Base-by-base conservation (phyloP, 768 basidiomycete genomes). In the Amanita pseudoporphyria region DNA sequence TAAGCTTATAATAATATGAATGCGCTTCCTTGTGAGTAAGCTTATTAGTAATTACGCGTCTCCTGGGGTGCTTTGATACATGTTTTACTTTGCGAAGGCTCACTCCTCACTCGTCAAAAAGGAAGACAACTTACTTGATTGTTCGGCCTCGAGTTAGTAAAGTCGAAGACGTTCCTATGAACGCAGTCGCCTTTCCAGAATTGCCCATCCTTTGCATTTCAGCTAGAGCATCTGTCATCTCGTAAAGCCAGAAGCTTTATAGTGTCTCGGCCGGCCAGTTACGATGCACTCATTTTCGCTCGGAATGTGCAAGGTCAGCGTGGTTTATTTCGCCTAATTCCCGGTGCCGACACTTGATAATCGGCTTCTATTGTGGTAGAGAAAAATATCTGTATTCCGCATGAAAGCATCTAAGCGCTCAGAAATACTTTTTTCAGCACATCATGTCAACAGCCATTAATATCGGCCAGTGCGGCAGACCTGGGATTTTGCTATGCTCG, bases 361-460 rank as follows among this genome's bases (percentile, higher is more conserved):
- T 21, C 14, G 21, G 12, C 24, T 31, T 32, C 22, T 28, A 6
- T 32, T 49, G 12, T 19, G 26, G 16, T 36, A 22, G 7, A 24
- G 7, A 16, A 16, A 16, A 22, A 22, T 19, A 24, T 16, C 9
- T 42, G 24, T 9, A n/a, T 28, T 43, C 1, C 9, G 18, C 36
- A n/a, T 28, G 47, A 40, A 40, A 16, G n/a, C 26, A 14, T 47
- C 37, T 31, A 32, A 16, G 16, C 14, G 18, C 7, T 14, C 32
- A 9, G 35, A 38, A 22, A 18, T 37, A 33, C 35, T 16, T 6
- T 21, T 37, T 37, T 46, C 45, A 38, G 16, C 45, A 40, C 36
- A 39, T 38, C 28, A 16, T 48, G 40, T 50, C 49, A 43, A 43
- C 40, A 50, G 40, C 21, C 40, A 32, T 50, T 40, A 50, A 50